Conservation (phyloP, 352 stramenopile genomes). For the Peronospora farinosa region DNA sequence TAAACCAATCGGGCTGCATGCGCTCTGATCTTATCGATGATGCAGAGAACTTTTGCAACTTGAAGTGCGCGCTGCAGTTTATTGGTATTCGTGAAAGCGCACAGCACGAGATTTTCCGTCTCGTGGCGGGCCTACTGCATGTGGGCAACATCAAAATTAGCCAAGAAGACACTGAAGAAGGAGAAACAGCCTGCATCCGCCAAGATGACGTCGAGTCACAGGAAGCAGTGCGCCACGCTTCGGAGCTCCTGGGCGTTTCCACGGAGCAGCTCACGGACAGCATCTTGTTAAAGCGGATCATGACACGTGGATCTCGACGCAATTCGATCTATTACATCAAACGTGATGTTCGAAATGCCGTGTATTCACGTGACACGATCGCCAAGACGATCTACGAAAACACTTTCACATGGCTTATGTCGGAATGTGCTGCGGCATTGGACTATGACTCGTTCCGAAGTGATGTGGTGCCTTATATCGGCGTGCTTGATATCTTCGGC, state of each 20-base stretch:
- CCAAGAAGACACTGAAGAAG: slow-evolving; percentile 64
- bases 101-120: slow-evolving; percentile 67
- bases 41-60: slow-evolving; percentile 50
- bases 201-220: slow-evolving; percentile 42
- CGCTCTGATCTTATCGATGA: slow-evolving; percentile 70
- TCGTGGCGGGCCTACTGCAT: slow-evolving; percentile 69
- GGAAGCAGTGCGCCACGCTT: slow-evolving; percentile 38
- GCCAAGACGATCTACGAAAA: slow-evolving; percentile 87
- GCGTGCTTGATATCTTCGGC: slow-evolving; percentile 90
- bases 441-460: slow-evolving; percentile 78
- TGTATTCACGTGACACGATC: slow-evolving; percentile 84
- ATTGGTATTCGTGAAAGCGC: slow-evolving; percentile 60
- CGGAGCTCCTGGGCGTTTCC: slow-evolving; percentile 62
- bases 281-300: slow-evolving; percentile 76
- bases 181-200: slow-evolving; percentile 60
- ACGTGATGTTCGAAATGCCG: slow-evolving; percentile 56
- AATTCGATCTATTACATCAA: slow-evolving; percentile 80
- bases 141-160: slow-evolving; percentile 75
- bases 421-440: slow-evolving; percentile 65
- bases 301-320: slow-evolving; percentile 63
- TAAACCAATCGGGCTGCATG: slow-evolving; percentile 76
- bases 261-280: slow-evolving; percentile 57
- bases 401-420: slow-evolving; percentile 87
- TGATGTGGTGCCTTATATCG: slow-evolving; percentile 84
- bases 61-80: slow-evolving; percentile 62